Percentiles rank a stretch among this genome's conserved stretches.
These are phyloP conservation scores for Zalerion maritima DNA, from an alignment of 495 filamentous ascomycete genomes.

Conservation along the genomic window DNA sequence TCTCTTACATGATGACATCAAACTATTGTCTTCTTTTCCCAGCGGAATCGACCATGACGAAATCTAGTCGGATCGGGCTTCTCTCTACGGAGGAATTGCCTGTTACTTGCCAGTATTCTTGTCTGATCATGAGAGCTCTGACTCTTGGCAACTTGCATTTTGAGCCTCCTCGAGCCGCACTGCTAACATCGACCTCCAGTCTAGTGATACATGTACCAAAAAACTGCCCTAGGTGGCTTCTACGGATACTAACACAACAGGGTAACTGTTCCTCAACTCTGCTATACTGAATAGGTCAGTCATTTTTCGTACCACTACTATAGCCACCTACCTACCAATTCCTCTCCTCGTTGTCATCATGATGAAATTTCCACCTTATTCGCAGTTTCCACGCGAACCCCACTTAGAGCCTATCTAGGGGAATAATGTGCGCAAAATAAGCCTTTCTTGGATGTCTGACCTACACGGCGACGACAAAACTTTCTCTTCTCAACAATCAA, in stretches of 20 bases:
- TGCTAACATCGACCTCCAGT: conserved; percentile 1
- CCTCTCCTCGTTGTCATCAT: conserved; percentile 17
- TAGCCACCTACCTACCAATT: conserved; percentile 9
- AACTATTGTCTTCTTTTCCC: conserved; percentile 73
- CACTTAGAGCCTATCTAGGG: conserved; percentile 37
- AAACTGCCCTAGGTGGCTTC: too few relatives aligned
- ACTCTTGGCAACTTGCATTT: not conserved
- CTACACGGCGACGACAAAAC: too few relatives aligned
- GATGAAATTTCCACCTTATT: conserved; percentile 48
- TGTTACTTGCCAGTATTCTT: conserved; percentile 98
- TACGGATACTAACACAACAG: too few relatives aligned
- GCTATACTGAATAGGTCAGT: conserved; percentile 2
- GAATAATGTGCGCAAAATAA: conserved; percentile 37
- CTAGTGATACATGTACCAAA: too few relatives aligned
- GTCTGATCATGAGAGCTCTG: conserved; percentile 51
- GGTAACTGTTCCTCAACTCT: not conserved
- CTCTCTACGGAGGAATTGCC: conserved; percentile 49
- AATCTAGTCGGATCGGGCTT: conserved; percentile 52
- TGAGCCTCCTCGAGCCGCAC: not conserved
- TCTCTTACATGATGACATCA: conserved; percentile 67
- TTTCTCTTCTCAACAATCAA: conserved; percentile 12
- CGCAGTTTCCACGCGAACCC: conserved; percentile 57
- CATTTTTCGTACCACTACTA: too few relatives aligned
- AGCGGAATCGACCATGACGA: conserved; percentile 92
- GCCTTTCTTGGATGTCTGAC: conserved; percentile 58